A percentile compares a stretch with the other conserved stretches of the same genome.
phyloP scores from a whole-genome alignment of 1,284 basidiomycete genomes.

The Cutaneotrichosporon spelunceum region DNA sequence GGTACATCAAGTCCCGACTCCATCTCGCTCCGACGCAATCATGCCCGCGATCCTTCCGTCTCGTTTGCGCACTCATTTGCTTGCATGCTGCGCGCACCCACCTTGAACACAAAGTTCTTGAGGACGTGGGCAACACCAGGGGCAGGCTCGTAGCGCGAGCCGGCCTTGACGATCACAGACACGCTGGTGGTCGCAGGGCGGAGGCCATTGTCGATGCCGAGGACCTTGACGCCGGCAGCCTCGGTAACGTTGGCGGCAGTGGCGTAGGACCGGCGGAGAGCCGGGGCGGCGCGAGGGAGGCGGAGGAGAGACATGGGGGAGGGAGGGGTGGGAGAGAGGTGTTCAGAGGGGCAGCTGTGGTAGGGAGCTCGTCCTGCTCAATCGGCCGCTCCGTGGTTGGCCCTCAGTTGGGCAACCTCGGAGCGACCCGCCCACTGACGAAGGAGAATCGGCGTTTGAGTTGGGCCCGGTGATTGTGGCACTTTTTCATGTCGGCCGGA shows the following conservation, averaged over 20 bases:
- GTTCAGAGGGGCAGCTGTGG: constrained; percentile 3
- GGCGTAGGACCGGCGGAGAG: constrained; percentile 25
- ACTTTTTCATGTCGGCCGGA: neutral
- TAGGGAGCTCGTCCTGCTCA: neutral
- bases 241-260: constrained; percentile 69
- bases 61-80: neutral
- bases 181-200: constrained; percentile 73
- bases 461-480: neutral
- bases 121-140: constrained; percentile 84
- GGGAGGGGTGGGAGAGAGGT: constrained; percentile 19
- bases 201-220: constrained; percentile 68
- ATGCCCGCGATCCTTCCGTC: neutral
- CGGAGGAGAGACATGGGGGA: constrained; percentile 27
- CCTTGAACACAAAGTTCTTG: constrained; percentile 98
- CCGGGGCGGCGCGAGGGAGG: constrained; percentile 26
- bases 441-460: neutral
- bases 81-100: constrained; percentile 46
- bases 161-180: constrained; percentile 86
- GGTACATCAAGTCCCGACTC: neutral
- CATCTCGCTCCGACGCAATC: neutral
- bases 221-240: constrained; percentile 74
- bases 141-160: constrained; percentile 77
- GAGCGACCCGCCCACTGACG: neutral
- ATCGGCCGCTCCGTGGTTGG: constrained; percentile 1
- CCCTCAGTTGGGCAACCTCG: neutral